Base-by-base conservation (phyloP, 2,329 filamentous ascomycete genomes). In the Cladosporium sp. region DNA sequence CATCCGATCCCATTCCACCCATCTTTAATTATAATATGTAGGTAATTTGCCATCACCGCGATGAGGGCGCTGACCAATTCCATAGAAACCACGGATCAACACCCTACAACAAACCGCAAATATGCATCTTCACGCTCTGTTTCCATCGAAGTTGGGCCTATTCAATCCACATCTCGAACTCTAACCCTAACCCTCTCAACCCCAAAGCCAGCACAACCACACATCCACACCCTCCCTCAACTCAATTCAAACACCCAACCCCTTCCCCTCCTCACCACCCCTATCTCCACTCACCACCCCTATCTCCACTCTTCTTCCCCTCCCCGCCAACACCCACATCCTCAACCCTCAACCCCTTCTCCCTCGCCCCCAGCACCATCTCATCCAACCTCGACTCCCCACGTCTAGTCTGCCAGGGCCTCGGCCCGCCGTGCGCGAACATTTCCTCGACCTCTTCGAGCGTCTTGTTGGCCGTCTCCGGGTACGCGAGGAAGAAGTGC, bases 401-500 rank as follows among this genome's bases (percentile, higher is more conserved):
- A 36, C 64, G 63, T 55, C 62, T 66, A 1, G 69, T 72, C 48
- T 65, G 55, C 68, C 68, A 71, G 15, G 68, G 57, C 52, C 58
- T 61, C 8, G 66, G 65, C 2, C 65, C 64, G 12, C 63, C 61
- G 13, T 60, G 36, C 27, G 60, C 61, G 52, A 70, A 71, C 55
- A 70, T 54, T 43, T 65, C 61, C 51, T 71, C 70, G 19, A 71
- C 60, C 15, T 71, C 69, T 39, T 71, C 70, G 8, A 71, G 58
- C 0, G 64, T 64, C 56, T 71, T 71, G 17, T 62, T 56, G 22
- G 61, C 64, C 7, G 68, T 71, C 56, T 72, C 69, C 2, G 61
- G 68, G 51, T 71, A 75, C 3, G 68, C 72, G 43, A 76, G 64
- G 56, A 61, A 77, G 51, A 73, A 72, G 39, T 77, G 73, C 3